phyloP scores from a whole-genome alignment of 139 green algal species.

The Picochlorum sp. region DNA sequence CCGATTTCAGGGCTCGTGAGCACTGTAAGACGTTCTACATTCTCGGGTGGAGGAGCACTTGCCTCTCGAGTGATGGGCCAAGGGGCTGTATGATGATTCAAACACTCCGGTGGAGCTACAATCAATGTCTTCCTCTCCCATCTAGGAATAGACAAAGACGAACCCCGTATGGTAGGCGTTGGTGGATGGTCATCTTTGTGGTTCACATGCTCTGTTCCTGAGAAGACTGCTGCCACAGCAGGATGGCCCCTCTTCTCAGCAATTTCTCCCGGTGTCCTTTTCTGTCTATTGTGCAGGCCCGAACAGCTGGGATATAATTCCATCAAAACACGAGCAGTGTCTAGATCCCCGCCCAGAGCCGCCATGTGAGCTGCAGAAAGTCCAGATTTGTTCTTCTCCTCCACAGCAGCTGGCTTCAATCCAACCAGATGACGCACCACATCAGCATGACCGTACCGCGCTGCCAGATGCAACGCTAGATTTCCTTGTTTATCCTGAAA shows the following conservation, averaged over 20 bases:
- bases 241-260: constrained; percentile 31
- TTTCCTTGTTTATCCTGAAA: constrained; percentile 62
- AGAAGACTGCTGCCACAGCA: constrained; percentile 13
- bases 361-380: constrained; percentile 49
- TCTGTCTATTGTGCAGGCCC: constrained; percentile 28
- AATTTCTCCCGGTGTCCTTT: constrained; percentile 25
- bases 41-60: constrained; percentile 62
- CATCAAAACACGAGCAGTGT: not conserved
- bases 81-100: constrained; percentile 53
- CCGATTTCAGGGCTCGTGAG: constrained; percentile 46
- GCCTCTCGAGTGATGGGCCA: constrained; percentile 35
- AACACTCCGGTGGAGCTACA: constrained; percentile 59
- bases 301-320: constrained; percentile 5
- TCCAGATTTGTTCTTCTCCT: constrained; percentile 39
- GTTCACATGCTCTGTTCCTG: not conserved
- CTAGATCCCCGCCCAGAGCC: constrained; percentile 39
- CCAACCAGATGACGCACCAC: constrained; percentile 19
- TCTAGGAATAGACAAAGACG: not conserved
- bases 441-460: constrained; percentile 23
- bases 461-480: constrained; percentile 58
- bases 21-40: constrained; percentile 65
- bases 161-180: not conserved
- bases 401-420: constrained; percentile 5
- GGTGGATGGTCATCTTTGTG: not conserved
- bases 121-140: constrained; percentile 36